Evolutionary conservation across 768 basidiomycete genomes (phyloP).

Genomic region (Podaxis sp.): DNA sequence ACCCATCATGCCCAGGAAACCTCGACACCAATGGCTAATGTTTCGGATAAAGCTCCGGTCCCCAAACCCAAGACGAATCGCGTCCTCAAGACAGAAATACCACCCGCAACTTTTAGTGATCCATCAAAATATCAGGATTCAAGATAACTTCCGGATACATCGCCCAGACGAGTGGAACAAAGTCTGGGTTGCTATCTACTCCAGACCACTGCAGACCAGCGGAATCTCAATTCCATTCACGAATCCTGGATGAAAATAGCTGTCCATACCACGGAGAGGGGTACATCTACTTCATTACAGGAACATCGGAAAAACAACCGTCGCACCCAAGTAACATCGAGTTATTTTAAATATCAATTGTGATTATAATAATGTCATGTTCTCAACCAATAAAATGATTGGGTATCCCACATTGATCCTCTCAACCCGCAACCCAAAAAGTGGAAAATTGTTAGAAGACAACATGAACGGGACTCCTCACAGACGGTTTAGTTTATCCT

Average conservation of each 20-base stretch:
- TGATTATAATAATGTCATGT: neutral
- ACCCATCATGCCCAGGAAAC: conserved; percentile 10
- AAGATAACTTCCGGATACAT: neutral
- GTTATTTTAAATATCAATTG: neutral
- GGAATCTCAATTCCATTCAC: neutral
- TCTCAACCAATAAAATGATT: neutral
- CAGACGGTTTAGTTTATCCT: conserved; percentile 15
- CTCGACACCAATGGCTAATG: conserved; percentile 11
- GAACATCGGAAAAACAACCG: neutral
- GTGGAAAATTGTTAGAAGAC: neutral
- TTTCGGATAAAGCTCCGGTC: conserved; percentile 63
- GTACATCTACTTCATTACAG: neutral
- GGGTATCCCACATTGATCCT: neutral
- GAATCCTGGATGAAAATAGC: neutral
- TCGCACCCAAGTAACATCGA: neutral
- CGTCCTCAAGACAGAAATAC: conserved; percentile 81
- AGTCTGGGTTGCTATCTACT: neutral
- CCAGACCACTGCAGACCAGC: neutral
- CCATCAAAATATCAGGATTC: neutral
- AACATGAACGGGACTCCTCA: neutral
- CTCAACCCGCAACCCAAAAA: neutral
- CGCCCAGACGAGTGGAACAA: neutral
- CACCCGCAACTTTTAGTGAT: conserved; percentile 21
- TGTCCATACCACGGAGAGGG: neutral
- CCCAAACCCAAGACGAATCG: conserved; percentile 89